Evolutionary conservation across 1,284 basidiomycete species (phyloP), one percentile per base, ranked within the genome.

Genomic region (Trametes polyzona): DNA sequence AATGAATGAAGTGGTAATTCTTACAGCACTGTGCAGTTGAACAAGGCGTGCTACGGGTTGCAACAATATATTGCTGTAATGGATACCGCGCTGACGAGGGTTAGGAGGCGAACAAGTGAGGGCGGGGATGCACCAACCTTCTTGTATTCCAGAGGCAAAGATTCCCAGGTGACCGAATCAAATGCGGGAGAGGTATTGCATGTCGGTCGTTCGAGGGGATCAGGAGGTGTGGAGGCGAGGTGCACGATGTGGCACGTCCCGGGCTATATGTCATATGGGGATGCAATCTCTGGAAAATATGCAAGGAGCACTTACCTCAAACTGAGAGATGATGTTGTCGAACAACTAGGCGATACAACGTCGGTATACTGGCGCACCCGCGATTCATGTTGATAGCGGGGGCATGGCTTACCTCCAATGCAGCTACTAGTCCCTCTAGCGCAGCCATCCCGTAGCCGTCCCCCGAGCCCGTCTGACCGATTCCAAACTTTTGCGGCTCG

Each of bases 401-500:
- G 30, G 24, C 36, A 30, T n/a, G 12, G 57, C 75, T 50, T 63
- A 90, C 89, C 79, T 92, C 89, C 19, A 92, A 71, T 16, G 83
- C 84, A 19, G 88, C 84, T 14, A 88, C 85, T 16, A 90, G 71
- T 1, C 86, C 89, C 55, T 92, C 89, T 4, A 92, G 70, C 3
- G 84, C 84, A 23, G 87, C 86, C 80, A 89, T 79, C 1, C 88
- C 88, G 49, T 73, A 46, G n/a, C 72, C 44, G 61, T 69, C 79
- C 21, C 80, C 80, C 2, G 76, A 76, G 27, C 77, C 77, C 1
- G 83, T 82, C 49, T 77, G 72, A 1, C 87, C 87, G 21, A 89
- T 76, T 0, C 84, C 84, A 11, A 87, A 70, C 23, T 75, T 76
- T 8, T 65, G 62, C 4, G 76, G 75, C 0, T 80, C 73, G n/a